phyloP scores from a whole-genome alignment of 106 monocot genomes.

The Amphibolis antarctica region DNA sequence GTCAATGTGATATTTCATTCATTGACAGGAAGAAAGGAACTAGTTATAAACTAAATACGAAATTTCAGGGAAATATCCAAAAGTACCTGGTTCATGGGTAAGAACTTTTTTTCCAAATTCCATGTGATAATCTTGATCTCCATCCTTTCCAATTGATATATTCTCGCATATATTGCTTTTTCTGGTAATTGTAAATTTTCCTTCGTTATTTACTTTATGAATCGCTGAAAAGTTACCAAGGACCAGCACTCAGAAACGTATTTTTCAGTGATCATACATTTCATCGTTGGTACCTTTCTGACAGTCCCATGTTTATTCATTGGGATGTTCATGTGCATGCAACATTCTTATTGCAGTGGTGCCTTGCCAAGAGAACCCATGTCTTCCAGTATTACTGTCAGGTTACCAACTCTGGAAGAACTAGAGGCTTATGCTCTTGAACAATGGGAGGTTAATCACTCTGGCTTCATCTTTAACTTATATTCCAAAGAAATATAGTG shows the following conservation, averaged over 20 bases:
- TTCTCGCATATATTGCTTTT: too few relatives aligned
- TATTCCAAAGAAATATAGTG: background rate
- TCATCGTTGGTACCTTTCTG: too few relatives aligned
- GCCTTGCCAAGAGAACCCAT: slow-evolving; percentile 75
- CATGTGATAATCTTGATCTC: too few relatives aligned
- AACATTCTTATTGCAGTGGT: slow-evolving; percentile 36
- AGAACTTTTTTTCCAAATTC: slow-evolving; percentile 4
- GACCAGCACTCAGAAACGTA: too few relatives aligned
- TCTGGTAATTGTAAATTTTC: too few relatives aligned
- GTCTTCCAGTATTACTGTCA: slow-evolving; percentile 48
- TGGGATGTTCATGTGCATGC: background rate
- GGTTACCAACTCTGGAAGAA: slow-evolving; percentile 73
- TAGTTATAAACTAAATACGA: slow-evolving; percentile 74
- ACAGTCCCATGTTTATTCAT: too few relatives aligned
- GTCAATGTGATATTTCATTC: background rate
- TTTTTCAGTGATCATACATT: too few relatives aligned
- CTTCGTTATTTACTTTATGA: too few relatives aligned
- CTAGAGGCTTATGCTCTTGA: slow-evolving; percentile 68
- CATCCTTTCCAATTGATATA: too few relatives aligned
- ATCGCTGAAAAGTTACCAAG: too few relatives aligned
- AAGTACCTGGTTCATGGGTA: slow-evolving; percentile 67
- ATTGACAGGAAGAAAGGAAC: slow-evolving; percentile 61
- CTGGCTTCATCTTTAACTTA: slow-evolving; percentile 1
- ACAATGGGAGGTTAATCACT: slow-evolving; percentile 79
- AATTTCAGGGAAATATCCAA: slow-evolving; percentile 69